Evolutionary conservation across 2,329 filamentous ascomycete species (phyloP), one percentile per base, ranked within the genome.

Genomic region (Aspergillus phoenicis): DNA sequence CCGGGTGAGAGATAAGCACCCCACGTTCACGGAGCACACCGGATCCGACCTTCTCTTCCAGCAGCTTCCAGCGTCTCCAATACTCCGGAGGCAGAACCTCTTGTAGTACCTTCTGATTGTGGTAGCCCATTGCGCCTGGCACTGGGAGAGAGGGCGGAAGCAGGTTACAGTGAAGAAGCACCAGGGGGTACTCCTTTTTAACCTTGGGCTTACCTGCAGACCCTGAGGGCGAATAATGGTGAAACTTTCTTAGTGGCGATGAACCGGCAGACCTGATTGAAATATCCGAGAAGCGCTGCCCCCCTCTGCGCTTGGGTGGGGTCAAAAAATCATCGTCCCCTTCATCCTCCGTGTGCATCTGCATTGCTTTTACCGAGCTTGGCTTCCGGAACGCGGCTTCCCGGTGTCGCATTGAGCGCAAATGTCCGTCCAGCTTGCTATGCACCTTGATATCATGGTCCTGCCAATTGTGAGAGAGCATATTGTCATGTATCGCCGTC

Each of bases 1-100:
- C 76, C 1, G 86, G 86, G 70, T 89, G 86, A 1, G 84, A 82
- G n/a, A 89, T 85, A 58, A 89, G 76, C 15, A 89, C 77, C 0
- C 84, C 86, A 13, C 86, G 79, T 45, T 83, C 77, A 71, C 83
- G 80, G n/a, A 88, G 75, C 39, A 85, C 81, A 2, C 83, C 81
- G 4, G 83, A 83, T 0, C 72, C 75, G 43, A 74, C 75, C 63
- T 85, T 86, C 58, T 85, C 83, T 62, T 82, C 80, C 11, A 89
- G 71, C 2, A 85, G 69, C 43, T 82, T 81, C 77, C 70, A 86
- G 66, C 76, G 75, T 71, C 64, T 76, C 75, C 63, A 78, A 62
- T 80, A 81, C 49, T 73, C 68, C 1, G 71, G 52, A 0, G 84
- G 84, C 60, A 87, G 76, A 6, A 83, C 73, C 33, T 82, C 81